Base-by-base conservation (phyloP, 2,329 filamentous ascomycete species). In the Plenodomus lindquistii region DNA sequence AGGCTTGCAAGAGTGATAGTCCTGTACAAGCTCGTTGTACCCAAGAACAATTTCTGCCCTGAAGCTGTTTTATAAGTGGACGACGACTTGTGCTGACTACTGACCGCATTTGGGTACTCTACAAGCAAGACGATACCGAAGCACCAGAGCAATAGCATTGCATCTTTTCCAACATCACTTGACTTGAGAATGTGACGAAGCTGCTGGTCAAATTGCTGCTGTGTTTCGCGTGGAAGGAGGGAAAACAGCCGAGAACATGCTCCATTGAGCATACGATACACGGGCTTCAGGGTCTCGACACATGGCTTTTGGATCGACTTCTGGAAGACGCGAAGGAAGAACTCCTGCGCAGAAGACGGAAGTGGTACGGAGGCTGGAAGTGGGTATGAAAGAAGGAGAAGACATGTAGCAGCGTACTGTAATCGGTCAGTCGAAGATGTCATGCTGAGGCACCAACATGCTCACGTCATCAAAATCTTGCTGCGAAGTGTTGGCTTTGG, bases 221-320 rank as follows among this genome's bases (percentile, higher is more conserved):
- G 54, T 11, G 43, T 37, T 5, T 62, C 59, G 4, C 52, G 13
- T 2, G 67, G 53, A 17, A 73, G 55, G 9, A 67, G 42, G 15
- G 39, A 40, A 8, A 68, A 48, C 2, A 73, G 60, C 3, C 60
- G 59, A 18, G 55, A 48, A 46, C 71, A 73, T n/a, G 70, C 69
- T 38, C 71, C 71, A 46, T 68, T 66, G 19, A 73, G 59, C 59
- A 72, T 67, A 16, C 42, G 53, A 22, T 71, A 68, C 3, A 72
- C 54, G 4, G 63, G 54, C 34, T 57, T 56, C 4, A 73, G 53
- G 1, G 60, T 63, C 7, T 48, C 46, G 7, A 62, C 57, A 43
- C 55, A 52, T 19, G 64, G 67, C 19, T 43, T 53, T 10, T 61
- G 49, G 2, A 43, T 56, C 22, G 68, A 64, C 15, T 52, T 54